Base-by-base conservation (phyloP, 2,329 filamentous ascomycete species). In the Pyrenophora seminiperda region DNA sequence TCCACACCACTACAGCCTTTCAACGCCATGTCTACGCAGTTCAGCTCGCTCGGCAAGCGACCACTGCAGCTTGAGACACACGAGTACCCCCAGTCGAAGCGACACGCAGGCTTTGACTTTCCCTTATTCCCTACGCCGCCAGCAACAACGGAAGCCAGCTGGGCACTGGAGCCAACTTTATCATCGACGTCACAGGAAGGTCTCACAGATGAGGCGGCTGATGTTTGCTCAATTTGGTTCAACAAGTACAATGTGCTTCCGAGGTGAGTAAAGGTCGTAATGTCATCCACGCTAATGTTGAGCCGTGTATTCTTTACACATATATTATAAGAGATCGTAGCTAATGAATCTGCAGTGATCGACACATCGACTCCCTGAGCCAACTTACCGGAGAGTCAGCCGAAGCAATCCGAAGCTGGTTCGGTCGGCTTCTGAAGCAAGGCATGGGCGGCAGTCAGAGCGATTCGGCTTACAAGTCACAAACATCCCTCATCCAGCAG, bases 381-480 rank as follows among this genome's bases (percentile, higher is more conserved):
- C 69, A 73, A 47, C 61, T 73, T 3, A 73, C 70, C 27, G 66
- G 64, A 19, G 69, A 71, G 46, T 61, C 69, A 14, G 50, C 63
- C 14, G 58, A 59, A 18, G 63, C 68, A 4, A 71, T 73, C 41
- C 56, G 69, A 34, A 62, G 66, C 31, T 73, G 70, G 70, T 73
- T 73, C 36, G 66, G 70, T 11, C 62, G 65, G 34, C 59, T 71
- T 20, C 52, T 71, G 47, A 72, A 71, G 57, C 68, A 72, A 49
- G 70, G 70, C 33, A 66, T 73, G 60, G 58, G 58, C 27, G 52
- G 55, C 30, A 59, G 62, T n/a, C 63, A 69, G 31, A 45, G 49
- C 20, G 70, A 73, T 41, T 72, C 69, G 7, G 70, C 68, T 20
- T 73, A 73, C 53, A 72, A 67, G 46, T 73, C 70, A n/a, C 69